Conservation (phyloP, 768 basidiomycete species). For the Lenzites betulinus region DNA sequence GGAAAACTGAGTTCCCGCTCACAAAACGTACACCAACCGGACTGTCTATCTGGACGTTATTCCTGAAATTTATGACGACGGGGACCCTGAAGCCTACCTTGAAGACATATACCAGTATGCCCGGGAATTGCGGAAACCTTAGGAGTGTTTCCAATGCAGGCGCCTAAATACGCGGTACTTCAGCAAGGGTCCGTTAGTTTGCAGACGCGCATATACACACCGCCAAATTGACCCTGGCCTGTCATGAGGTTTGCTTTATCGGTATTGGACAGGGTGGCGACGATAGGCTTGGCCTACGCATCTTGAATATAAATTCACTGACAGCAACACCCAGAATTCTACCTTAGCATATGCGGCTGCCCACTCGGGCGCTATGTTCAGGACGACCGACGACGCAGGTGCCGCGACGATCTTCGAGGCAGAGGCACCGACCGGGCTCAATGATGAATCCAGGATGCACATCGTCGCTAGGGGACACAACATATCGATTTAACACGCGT, state of each 20-base stretch:
- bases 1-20: slow-evolving; percentile 43
- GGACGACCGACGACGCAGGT: neutral
- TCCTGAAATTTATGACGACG: neutral
- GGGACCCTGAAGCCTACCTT: slow-evolving; percentile 20
- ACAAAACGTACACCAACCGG: slow-evolving; percentile 46
- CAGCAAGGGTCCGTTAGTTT: neutral
- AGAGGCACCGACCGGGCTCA: neutral
- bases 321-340: neutral
- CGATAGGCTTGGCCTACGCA: slow-evolving; percentile 47
- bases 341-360: slow-evolving; percentile 55
- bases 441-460: slow-evolving; percentile 6
- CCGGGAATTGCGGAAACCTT: slow-evolving; percentile 22
- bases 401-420: neutral
- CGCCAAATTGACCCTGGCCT: slow-evolving; percentile 18
- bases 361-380: slow-evolving; percentile 49
- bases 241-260: slow-evolving; percentile 37
- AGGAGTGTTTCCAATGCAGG: slow-evolving; percentile 28
- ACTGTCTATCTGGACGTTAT: slow-evolving; percentile 26
- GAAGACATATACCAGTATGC: slow-evolving; percentile 27
- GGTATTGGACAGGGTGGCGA: slow-evolving; percentile 42
- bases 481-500: too few species aligned
- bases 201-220: slow-evolving; percentile 2
- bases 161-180: slow-evolving; percentile 6
- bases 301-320: neutral
- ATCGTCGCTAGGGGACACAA: slow-evolving; percentile 9